Evolutionary conservation across 176 grass and related monocot species (phyloP).

Genomic region (Aegilops longissima): DNA sequence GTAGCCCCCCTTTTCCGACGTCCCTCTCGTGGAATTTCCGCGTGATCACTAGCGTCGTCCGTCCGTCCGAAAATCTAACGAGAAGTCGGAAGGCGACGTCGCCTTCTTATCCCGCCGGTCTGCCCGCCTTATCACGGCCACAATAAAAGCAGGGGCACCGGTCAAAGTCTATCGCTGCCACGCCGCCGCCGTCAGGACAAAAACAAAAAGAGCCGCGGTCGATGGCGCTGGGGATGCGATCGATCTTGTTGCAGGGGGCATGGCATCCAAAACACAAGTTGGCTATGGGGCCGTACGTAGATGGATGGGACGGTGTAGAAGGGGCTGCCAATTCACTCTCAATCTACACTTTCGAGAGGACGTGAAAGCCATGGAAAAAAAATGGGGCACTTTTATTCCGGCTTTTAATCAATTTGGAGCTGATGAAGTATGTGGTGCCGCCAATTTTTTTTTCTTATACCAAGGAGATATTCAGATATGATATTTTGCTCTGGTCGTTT

Average conservation of each 20-base stretch:
- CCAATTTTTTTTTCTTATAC: too few relatives aligned
- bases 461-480: too few relatives aligned
- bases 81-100: background rate
- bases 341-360: background rate
- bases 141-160: background rate
- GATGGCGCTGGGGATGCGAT: background rate
- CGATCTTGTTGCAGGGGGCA: background rate
- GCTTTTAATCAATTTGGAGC: background rate
- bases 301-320: background rate
- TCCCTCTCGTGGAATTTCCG: constrained; percentile 25
- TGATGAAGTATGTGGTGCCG: background rate
- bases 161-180: background rate
- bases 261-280: background rate
- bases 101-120: background rate
- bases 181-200: background rate
- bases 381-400: background rate
- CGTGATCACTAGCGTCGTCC: background rate
- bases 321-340: background rate
- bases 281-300: background rate
- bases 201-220: background rate
- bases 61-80: background rate
- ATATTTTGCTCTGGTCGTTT: too few relatives aligned
- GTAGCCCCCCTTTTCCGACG: background rate
- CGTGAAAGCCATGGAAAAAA: background rate
- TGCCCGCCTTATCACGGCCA: background rate